Evolutionary conservation across 345 rosid species (phyloP), one percentile per base, ranked within the genome.

Genomic region (Litchi chinensis): DNA sequence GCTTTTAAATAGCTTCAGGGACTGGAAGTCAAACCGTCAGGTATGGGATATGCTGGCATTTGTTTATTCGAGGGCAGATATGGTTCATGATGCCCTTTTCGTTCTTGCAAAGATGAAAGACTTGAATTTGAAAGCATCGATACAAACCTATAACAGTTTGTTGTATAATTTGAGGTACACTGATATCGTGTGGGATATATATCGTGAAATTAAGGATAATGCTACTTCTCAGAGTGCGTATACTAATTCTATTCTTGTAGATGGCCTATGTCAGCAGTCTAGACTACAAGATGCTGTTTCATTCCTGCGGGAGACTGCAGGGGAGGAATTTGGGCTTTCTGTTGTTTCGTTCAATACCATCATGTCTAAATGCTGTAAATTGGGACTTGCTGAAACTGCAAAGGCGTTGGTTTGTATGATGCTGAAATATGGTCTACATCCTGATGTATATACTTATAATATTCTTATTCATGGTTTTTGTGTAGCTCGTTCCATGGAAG

Each of bases 11-110:
- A 73, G 84, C 85, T 92, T 92, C 76, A 57, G 70, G n/a, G 76
- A 77, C 6, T 90, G 91, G 90, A 87, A 85, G 6, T 89, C 91
- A 8, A 91, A 88, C 26, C 70, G 76, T 19, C 32, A 85, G 8
- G 90, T 94, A 70, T 91, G 97, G 93, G 97, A 94, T 86, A 80
- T 84, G 87, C 56, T 92, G 84, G 86, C 93, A 70, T 91, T 88
- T 88, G 86, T 88, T 77, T 87, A 86, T 80, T 94, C 91, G n/a
- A 89, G 97, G 76, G 82, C 73, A 2, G 85, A 77, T 77, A 89
- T 94, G 95, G 88, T 94, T 76, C 86, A 79, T 75, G 97, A 94
- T 81, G 92, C 97, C 16, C 85, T 88, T 32, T 91, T 79, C 77
- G 89, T 94, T 77, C 79, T 91, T 79, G 84, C 80, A 26, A 90